A percentile compares a stretch with the other conserved stretches of the same genome.
These are phyloP conservation scores for Rhizophora apiculata DNA, from an alignment of 345 rosid genomes.

Conservation along the genomic window DNA sequence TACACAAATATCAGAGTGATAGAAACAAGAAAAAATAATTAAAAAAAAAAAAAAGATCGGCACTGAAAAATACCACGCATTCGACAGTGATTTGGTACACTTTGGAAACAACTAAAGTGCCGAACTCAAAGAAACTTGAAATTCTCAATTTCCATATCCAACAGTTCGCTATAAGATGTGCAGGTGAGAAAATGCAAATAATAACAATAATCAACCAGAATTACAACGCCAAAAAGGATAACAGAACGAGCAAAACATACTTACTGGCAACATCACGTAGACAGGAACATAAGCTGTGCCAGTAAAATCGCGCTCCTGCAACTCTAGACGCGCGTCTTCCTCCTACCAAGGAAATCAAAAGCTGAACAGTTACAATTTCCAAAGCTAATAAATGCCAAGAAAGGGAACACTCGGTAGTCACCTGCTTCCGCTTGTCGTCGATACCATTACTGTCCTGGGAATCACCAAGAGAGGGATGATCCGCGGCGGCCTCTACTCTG, in stretches of 20 bases:
- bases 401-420: not conserved
- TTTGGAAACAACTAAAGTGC: conserved; percentile 8
- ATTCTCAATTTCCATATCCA: too few relatives aligned
- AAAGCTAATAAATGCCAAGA: not conserved
- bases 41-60: not conserved
- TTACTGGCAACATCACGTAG: conserved; percentile 91
- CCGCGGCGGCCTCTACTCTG: conserved; percentile 38
- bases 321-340: conserved; percentile 38
- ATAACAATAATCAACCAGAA: not conserved
- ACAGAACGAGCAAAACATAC: conserved; percentile 21
- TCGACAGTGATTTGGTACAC: too few relatives aligned
- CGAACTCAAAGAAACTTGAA: not conserved
- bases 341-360: conserved; percentile 33
- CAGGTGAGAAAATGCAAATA: too few relatives aligned
- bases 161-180: too few relatives aligned
- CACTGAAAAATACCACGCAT: too few relatives aligned
- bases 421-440: conserved; percentile 57
- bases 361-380: not conserved
- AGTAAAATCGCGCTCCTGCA: conserved; percentile 72
- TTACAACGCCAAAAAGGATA: not conserved
- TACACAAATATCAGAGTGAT: not conserved
- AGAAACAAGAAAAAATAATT: not conserved
- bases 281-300: conserved; percentile 83
- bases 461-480: conserved; percentile 40
- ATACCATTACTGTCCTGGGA: conserved; percentile 30